These are phyloP conservation scores for Ustilago sp. DNA, from an alignment of 1,284 basidiomycete species.

Conservation along the genomic window DNA sequence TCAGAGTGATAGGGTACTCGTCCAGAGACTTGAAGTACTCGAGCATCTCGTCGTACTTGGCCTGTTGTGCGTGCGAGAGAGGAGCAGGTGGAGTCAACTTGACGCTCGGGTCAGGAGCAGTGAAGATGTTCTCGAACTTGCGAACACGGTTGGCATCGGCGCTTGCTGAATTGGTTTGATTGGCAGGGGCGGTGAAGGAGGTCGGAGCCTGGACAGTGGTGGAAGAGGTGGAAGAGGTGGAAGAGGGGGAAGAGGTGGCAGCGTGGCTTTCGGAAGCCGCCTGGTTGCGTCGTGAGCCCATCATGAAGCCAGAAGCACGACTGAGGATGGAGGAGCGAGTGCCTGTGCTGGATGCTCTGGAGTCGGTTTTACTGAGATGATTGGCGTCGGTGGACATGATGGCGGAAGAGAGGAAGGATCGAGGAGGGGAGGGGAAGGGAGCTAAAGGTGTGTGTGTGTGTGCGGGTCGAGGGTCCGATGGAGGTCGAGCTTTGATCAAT, in stretches of 20 bases:
- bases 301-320: conserved; percentile 46
- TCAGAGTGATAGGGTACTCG: conserved; percentile 53
- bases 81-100: conserved; percentile 39
- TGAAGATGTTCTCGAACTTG: conserved; percentile 56
- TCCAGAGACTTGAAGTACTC: conserved; percentile 47
- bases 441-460: too few species aligned
- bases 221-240: conserved; percentile 13
- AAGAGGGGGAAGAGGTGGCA: conserved; percentile 10
- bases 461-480: not conserved
- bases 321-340: conserved; percentile 41
- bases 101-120: conserved; percentile 51
- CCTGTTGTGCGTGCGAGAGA: conserved; percentile 52
- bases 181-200: not conserved
- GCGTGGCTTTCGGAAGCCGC: conserved; percentile 29
- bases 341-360: conserved; percentile 41
- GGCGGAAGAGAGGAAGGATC: conserved; percentile 11
- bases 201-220: conserved; percentile 5
- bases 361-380: conserved; percentile 31
- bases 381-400: conserved; percentile 32
- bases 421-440: not conserved
- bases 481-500: not conserved
- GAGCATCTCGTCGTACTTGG: conserved; percentile 58
- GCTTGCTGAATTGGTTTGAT: conserved; percentile 1
- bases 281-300: conserved; percentile 34
- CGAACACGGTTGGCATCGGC: conserved; percentile 16